Percentiles rank a stretch among this genome's conserved stretches.
Conservation (phyloP, 441 rosid species). For the Erodium texanum region DNA sequence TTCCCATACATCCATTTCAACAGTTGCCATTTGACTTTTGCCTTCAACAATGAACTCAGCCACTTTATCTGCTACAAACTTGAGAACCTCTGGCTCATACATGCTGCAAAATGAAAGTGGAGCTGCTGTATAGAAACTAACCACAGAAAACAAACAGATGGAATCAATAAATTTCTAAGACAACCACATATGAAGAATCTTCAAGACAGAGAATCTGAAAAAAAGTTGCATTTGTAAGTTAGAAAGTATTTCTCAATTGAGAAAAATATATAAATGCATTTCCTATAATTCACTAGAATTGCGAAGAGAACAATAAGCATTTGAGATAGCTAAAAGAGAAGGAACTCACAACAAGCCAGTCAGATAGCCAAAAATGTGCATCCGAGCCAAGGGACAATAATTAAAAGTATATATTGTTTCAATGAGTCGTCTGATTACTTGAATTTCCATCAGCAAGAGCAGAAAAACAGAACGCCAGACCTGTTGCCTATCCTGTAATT, state of each 20-base stretch:
- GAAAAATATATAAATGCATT: slow-evolving; percentile 9
- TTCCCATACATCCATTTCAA: slow-evolving; percentile 28
- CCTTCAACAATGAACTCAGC: slow-evolving; percentile 38
- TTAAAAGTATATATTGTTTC: slow-evolving; percentile 51
- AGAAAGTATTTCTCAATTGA: too few relatives aligned
- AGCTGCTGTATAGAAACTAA: slow-evolving; percentile 42
- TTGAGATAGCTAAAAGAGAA: background rate
- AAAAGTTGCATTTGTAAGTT: too few relatives aligned
- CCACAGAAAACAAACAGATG: too few relatives aligned
- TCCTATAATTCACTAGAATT: too few relatives aligned
- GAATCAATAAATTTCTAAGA: too few relatives aligned
- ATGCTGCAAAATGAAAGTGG: slow-evolving; percentile 59
- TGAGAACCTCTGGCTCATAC: slow-evolving; percentile 33
- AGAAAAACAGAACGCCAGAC: slow-evolving; percentile 50
- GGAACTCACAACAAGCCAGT: slow-evolving; percentile 57
- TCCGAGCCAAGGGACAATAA: slow-evolving; percentile 58
- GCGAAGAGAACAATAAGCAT: too few relatives aligned
- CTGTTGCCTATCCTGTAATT: slow-evolving; percentile 27
- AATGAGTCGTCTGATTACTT: slow-evolving; percentile 52
- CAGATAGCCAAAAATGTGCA: slow-evolving; percentile 61
- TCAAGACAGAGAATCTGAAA: too few relatives aligned
- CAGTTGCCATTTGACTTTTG: slow-evolving; percentile 22
- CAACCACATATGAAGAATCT: too few relatives aligned
- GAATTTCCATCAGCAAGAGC: slow-evolving; percentile 60
- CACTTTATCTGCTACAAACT: slow-evolving; percentile 30